Conservation (phyloP, 345 rosid species). For the Gossypium mustelinum region DNA sequence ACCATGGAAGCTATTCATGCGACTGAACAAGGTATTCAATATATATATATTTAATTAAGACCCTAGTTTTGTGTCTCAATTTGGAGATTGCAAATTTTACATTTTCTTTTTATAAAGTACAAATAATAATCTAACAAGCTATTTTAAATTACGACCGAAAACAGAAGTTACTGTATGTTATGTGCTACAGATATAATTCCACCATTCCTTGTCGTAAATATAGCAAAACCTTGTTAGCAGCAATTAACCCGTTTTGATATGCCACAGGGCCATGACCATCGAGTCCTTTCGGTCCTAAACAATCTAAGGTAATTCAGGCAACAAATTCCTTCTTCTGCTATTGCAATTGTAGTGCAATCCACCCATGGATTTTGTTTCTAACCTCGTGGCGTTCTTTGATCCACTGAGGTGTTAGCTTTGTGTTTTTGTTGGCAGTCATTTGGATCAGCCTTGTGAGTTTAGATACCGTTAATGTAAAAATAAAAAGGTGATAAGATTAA, state of each 20-base stretch:
- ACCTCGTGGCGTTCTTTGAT: not conserved
- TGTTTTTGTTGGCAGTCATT: no score
- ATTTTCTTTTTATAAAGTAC: not conserved
- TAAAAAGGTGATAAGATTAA: rapidly evolving
- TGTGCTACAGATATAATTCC: not conserved
- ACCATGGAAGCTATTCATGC: constrained; percentile 88
- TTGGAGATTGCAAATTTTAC: not conserved
- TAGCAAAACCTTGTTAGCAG: not conserved
- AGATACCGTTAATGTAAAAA: no score
- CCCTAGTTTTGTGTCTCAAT: not conserved
- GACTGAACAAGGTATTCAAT: constrained; percentile 64
- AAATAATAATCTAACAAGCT: not conserved
- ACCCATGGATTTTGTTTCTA: not conserved
- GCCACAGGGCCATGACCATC: not conserved
- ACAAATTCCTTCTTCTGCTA: not conserved
- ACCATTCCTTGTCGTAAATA: not conserved
- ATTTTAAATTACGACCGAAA: not conserved
- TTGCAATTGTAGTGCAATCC: not conserved
- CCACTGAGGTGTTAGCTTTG: no score
- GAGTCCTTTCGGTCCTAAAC: not conserved
- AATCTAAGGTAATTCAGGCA: not conserved
- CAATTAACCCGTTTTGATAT: not conserved
- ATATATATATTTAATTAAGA: not conserved
- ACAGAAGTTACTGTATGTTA: not conserved
- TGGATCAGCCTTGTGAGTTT: no score